Evolutionary conservation across 192 early-diverging fungal genomes (phyloP).

Genomic region (Podila epigama): DNA sequence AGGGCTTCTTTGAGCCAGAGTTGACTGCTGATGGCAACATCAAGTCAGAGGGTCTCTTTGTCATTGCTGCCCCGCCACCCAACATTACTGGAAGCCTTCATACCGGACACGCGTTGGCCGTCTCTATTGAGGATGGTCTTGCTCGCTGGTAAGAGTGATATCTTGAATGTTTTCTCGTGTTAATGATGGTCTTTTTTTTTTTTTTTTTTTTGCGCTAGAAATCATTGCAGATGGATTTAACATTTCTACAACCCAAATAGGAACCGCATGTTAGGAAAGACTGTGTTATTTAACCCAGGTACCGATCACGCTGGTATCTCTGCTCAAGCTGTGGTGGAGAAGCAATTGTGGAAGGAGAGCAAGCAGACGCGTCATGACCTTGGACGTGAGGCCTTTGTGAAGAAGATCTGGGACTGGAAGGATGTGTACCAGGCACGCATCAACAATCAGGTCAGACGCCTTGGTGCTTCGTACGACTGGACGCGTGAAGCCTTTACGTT

Average conservation of each 20-base stretch:
- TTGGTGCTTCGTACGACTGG: conserved; percentile 97
- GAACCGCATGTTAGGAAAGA: conserved; percentile 97
- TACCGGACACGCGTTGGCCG: conserved; percentile 92
- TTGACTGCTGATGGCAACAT: conserved; percentile 73
- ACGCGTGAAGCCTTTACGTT: conserved; percentile 90
- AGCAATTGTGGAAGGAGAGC: conserved; percentile 88
- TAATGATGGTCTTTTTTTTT: background rate
- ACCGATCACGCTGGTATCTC: conserved; percentile 98
- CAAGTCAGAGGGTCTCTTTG: conserved; percentile 82
- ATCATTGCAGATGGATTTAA: background rate
- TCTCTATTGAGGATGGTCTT: conserved; percentile 94
- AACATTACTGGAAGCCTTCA: conserved; percentile 98
- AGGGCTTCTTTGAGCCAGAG: conserved; percentile 89
- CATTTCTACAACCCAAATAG: conserved; percentile 16
- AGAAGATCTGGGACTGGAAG: conserved; percentile 97
- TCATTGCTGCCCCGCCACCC: conserved; percentile 97
- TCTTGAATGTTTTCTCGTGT: conserved; percentile 1
- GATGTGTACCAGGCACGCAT: conserved; percentile 82
- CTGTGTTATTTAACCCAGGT: conserved; percentile 93
- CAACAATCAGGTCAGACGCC: conserved; percentile 85
- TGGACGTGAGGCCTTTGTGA: conserved; percentile 89
- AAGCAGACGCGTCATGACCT: conserved; percentile 88
- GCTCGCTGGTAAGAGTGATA: conserved; percentile 75
- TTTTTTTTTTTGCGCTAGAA: background rate
- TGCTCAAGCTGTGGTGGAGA: conserved; percentile 97